Evolutionary conservation across 1,284 basidiomycete species (phyloP), one percentile per base, ranked within the genome.

Genomic region (Papiliotrema nemorosa): DNA sequence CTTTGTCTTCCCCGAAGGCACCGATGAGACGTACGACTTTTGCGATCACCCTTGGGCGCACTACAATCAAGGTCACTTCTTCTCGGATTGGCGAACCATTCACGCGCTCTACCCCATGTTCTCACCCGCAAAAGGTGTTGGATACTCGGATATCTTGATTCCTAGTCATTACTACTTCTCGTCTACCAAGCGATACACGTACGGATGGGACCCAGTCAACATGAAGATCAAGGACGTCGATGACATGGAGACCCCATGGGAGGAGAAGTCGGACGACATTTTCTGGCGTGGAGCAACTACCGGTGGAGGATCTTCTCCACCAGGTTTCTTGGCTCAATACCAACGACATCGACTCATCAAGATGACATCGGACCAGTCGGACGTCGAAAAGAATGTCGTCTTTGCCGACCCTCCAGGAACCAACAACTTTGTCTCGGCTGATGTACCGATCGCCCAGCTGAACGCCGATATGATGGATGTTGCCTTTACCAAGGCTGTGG

Each of bases 141-240:
- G 92, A 0, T 97, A 86, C 69, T 78, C 82, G 53, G 92, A 97
- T 68, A 90, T 97, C 57, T 79, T 87, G 47, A 91, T 97, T 57
- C 92, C 92, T 0, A 90, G 87, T 59, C 90, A 96, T 72, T 94
- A 96, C 72, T 94, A 97, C 72, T 90, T 88, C 67, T 85, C 84
- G 13, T 85, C 85, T 48, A 89, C 86, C 12, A 78, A 81, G 52
- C 77, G 84, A 52, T 93, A 93, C 66, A 90, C 90, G 0, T 96
- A 96, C 60, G 92, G 86, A 1, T 92, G 87, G 85, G 90, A 96
- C 69, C 77, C 84, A 0, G 78, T 84, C 22, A 85, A 86, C 52
- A 74, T 84, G 60, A 77, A 83, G 52, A 76, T 85, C 52, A 85
- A 84, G 63, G 82, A 82, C 2, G 78, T 85, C 1, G 90, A 92